Conservation (phyloP, 139 green algal species). For the Eudorina sp. region DNA sequence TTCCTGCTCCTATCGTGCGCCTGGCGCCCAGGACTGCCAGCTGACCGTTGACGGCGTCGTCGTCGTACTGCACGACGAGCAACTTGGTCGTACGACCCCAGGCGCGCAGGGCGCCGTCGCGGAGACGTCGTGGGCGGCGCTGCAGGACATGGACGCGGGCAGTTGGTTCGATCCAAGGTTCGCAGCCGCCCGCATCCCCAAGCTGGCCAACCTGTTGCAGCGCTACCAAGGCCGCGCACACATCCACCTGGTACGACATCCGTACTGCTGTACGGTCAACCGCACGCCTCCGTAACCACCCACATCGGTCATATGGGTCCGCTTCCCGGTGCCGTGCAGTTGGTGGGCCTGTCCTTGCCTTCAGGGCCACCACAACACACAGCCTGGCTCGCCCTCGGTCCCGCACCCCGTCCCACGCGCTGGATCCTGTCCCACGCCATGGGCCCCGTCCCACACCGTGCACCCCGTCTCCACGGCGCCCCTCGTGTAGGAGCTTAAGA, state of each 20-base stretch:
- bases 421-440: too few species aligned
- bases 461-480: too few species aligned
- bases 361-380: too few species aligned
- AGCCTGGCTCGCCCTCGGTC: too few species aligned
- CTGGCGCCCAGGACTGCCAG: conserved; percentile 57
- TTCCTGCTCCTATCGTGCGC: background rate
- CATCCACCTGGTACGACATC: conserved; percentile 66
- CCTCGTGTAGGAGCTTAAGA: conserved; percentile 69
- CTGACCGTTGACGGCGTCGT: conserved; percentile 54
- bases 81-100: conserved; percentile 52
- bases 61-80: conserved; percentile 63
- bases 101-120: conserved; percentile 27
- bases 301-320: too few species aligned
- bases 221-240: conserved; percentile 49
- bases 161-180: conserved; percentile 56
- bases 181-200: conserved; percentile 36
- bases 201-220: conserved; percentile 50
- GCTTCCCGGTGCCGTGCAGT: too few species aligned
- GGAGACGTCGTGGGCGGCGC: background rate
- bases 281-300: too few species aligned
- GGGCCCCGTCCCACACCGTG: too few species aligned
- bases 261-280: background rate
- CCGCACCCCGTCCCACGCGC: too few species aligned
- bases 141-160: conserved; percentile 57
- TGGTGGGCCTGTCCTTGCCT: too few species aligned